phyloP scores from a whole-genome alignment of 2,329 filamentous ascomycete genomes.

The Parafenestella ontariensis region DNA sequence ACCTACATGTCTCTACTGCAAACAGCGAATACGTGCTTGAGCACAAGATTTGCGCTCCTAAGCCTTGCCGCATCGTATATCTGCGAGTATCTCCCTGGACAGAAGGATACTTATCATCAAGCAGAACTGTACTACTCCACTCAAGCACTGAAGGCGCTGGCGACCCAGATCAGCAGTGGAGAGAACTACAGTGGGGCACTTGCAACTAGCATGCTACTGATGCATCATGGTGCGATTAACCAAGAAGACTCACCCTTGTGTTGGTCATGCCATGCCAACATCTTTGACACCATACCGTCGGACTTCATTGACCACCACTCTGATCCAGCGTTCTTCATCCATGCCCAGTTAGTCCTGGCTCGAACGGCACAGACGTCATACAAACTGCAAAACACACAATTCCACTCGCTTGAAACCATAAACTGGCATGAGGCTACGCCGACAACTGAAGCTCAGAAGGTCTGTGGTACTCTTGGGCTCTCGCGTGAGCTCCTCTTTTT shows the following conservation, averaged over 20 bases:
- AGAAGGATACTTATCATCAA: slow-evolving; percentile 38
- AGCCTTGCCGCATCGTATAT: slow-evolving; percentile 44
- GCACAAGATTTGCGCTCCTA: slow-evolving; percentile 41
- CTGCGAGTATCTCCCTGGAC: slow-evolving; percentile 35
- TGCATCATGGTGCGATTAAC: slow-evolving; percentile 41
- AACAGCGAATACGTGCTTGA: slow-evolving; percentile 33
- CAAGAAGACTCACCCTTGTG: slow-evolving; percentile 36
- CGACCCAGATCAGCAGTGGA: slow-evolving; percentile 37
- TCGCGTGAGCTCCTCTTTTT: slow-evolving; percentile 40
- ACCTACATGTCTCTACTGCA: slow-evolving; percentile 34
- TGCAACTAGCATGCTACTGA: slow-evolving; percentile 43
- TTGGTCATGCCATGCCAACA: slow-evolving; percentile 44
- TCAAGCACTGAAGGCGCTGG: slow-evolving; percentile 37
- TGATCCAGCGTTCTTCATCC: slow-evolving; percentile 38
- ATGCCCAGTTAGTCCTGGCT: slow-evolving; percentile 36
- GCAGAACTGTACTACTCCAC: slow-evolving; percentile 45
- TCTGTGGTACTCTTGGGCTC: slow-evolving; percentile 34
- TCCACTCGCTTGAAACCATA: slow-evolving; percentile 35
- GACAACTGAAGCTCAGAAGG: slow-evolving; percentile 28
- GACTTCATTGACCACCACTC: slow-evolving; percentile 31
- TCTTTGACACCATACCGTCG: slow-evolving; percentile 39
- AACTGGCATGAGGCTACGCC: slow-evolving; percentile 33
- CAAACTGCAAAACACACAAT: slow-evolving; percentile 24
- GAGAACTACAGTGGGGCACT: slow-evolving; percentile 39
- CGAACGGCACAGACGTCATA: slow-evolving; percentile 36